Base-by-base conservation (phyloP, 345 rosid species). In the Pseudoturritis turrita region DNA sequence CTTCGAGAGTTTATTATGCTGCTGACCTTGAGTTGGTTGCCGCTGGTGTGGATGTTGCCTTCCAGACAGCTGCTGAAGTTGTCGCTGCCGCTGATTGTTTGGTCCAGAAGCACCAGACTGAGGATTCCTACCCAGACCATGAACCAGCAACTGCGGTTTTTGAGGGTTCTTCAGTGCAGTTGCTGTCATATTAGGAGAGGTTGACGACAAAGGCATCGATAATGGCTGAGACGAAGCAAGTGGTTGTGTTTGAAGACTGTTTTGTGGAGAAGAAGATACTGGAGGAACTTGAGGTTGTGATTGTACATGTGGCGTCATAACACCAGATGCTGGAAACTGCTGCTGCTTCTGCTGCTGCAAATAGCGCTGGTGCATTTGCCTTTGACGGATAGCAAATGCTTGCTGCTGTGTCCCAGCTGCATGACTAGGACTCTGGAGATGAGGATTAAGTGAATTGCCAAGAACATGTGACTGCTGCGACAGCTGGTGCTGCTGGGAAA, bases 31-130 rank as follows among this genome's bases (percentile, higher is more conserved):
- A 10, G 82, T 45, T 49, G 78, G 84, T 18, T 83, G 93, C 63
- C 91, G 84, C 71, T 87, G 92, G 53, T 80, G 90, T 82, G 96
- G 97, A 72, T 91, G 97, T 25, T 77, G 83, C 77, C 92, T 78
- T 62, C 85, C 93, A 76, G 96, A 68, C 75, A 86, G 97, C 82
- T 84, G 90, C 52, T 68, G 79, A 44, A 28, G 58, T 36, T 61
- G 79, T 25, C 86, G 82, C 64, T 83, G 99, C 17, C 92, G 85
- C 58, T 87, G 97, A 86, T 85, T 91, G 59, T 36, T 68, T 8
- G 39, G 58, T 49, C 68, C 72, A 72, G 82, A 71, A 56, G 76
- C 77, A 73, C 71, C 80, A 75, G 81, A 65, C 69, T 82, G 92
- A 33, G 88, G 71, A 78, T 75, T 89, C 74, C 86, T 81, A 70